phyloP scores from a whole-genome alignment of 1,284 basidiomycete species.

The Xerocomus nothofagi region DNA sequence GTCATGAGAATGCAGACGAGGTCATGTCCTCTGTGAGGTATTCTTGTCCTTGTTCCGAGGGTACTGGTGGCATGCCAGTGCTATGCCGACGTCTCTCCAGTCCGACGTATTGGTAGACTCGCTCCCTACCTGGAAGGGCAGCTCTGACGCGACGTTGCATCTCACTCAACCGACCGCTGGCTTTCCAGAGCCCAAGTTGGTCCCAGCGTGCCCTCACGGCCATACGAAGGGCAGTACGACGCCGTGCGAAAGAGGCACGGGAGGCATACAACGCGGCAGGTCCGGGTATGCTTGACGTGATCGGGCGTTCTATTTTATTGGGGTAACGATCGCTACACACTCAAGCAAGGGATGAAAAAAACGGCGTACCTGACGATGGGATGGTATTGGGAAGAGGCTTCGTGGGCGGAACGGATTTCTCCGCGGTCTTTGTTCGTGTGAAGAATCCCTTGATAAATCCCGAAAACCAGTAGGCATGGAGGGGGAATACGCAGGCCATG shows the following conservation, averaged over 20 bases:
- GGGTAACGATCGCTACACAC: not conserved
- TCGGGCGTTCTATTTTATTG: conserved; percentile 17
- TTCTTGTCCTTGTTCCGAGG: conserved; percentile 4
- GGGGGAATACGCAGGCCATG: conserved; percentile 44
- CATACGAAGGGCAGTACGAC: conserved; percentile 29
- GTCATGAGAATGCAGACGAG: conserved; percentile 12
- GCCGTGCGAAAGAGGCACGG: conserved; percentile 27
- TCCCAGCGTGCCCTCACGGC: conserved; percentile 32
- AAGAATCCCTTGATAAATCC: conserved; percentile 53
- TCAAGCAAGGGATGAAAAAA: not conserved
- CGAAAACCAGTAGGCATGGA: conserved; percentile 57
- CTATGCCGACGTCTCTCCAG: conserved; percentile 12
- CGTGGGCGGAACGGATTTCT: conserved; percentile 1
- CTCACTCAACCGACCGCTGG: conserved; percentile 28
- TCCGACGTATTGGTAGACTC: conserved; percentile 35
- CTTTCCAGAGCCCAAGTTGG: conserved; percentile 29
- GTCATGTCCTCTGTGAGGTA: not conserved
- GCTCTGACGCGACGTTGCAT: conserved; percentile 32
- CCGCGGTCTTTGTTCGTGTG: conserved; percentile 31
- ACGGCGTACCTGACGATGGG: conserved; percentile 8
- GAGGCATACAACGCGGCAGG: conserved; percentile 10
- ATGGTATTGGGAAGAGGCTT: conserved; percentile 5
- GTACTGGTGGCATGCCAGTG: not conserved
- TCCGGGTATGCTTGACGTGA: conserved; percentile 7
- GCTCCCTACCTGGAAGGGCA: conserved; percentile 29